A percentile compares a stretch with the other conserved stretches of the same genome.
Evolutionary conservation across 1,284 basidiomycete species (phyloP).

Genomic region (Malassezia slooffiae): DNA sequence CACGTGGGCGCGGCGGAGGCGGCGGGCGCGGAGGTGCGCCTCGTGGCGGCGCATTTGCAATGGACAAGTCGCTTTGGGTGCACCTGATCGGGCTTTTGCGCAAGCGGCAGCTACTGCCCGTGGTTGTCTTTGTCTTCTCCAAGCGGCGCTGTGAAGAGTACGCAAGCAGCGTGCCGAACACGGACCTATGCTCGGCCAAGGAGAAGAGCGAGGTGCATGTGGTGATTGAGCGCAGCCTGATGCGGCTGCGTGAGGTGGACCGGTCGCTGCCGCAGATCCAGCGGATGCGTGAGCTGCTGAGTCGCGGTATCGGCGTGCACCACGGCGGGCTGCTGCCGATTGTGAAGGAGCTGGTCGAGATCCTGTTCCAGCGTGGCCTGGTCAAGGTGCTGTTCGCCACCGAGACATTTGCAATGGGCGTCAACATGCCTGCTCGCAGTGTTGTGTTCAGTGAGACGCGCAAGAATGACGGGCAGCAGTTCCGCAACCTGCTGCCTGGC

Average conservation of each 20-base stretch:
- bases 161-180: slow-evolving; percentile 74
- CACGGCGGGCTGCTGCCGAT: slow-evolving; percentile 93
- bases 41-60: slow-evolving; percentile 18
- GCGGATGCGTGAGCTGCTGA: slow-evolving; percentile 79
- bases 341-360: slow-evolving; percentile 88
- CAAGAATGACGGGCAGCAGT: slow-evolving; percentile 88
- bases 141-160: slow-evolving; percentile 97
- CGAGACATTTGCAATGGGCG: slow-evolving; percentile 94
- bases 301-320: slow-evolving; percentile 89
- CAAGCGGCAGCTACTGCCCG: slow-evolving; percentile 76
- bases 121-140: slow-evolving; percentile 92
- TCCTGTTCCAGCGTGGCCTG: slow-evolving; percentile 85
- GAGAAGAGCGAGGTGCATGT: slow-evolving; percentile 97
- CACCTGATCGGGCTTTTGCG: slow-evolving; percentile 76
- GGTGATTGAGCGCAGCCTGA: slow-evolving; percentile 79
- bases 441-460: slow-evolving; percentile 91
- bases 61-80: slow-evolving; percentile 86
- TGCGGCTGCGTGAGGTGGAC: slow-evolving; percentile 83
- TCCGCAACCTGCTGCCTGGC: slow-evolving; percentile 59
- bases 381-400: slow-evolving; percentile 97
- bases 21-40: slow-evolving; percentile 50
- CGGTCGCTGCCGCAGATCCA: slow-evolving; percentile 87
- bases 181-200: slow-evolving; percentile 68
- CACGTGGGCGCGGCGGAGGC: slow-evolving; percentile 36
- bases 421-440: slow-evolving; percentile 97